Evolutionary conservation across 108 stramenopile genomes (phyloP), one percentile per base, ranked within the genome.

Genomic region (Pseudonitzschia pungens): DNA sequence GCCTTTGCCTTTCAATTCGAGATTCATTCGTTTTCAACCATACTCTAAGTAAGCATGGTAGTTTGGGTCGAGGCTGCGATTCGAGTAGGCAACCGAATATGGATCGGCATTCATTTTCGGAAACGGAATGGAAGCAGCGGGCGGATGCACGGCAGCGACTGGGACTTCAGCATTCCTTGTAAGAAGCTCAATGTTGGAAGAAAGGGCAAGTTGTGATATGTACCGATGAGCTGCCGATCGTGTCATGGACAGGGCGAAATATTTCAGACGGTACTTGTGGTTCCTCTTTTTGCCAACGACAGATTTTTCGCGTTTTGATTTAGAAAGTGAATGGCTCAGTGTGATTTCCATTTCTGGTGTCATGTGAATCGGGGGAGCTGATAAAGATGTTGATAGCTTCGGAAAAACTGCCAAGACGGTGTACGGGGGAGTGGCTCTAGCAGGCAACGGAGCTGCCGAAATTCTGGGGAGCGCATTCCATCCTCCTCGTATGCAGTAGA

Each of bases 281-380:
- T 58, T n/a, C 57, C 57, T 58, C 27, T 0, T 58, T 10, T 1
- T 58, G 14, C 29, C 27, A 5, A 15, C 7, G 14, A 24, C 22
- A 58, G 22, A 21, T 15, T 26, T 31, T n/a, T 26, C 29, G 33
- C 15, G 27, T 12, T 62, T 16, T 33, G n/a, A 21, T 8, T 62
- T 26, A 5, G 29, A 29, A 33, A 16, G 60, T 14, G 29, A 33
- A 62, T 40, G 60, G 10, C 28, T 33, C n/a, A 62, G 4, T 31
- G 33, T 62, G 4, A 62, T 62, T 62, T 62, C 60, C 60, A 62
- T 33, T 62, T n/a, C 60, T 20, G 60, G 60, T 62, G 32, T 12
- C 36, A 62, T 40, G 3, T 32, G 33, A 21, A 62, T 29, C 32
- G 60, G 16, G 5, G 29, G 36, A 0, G 33, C 32, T 6, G 33